Base-by-base conservation (phyloP, 805 yeast genomes). In the Kodamaea restingae region DNA sequence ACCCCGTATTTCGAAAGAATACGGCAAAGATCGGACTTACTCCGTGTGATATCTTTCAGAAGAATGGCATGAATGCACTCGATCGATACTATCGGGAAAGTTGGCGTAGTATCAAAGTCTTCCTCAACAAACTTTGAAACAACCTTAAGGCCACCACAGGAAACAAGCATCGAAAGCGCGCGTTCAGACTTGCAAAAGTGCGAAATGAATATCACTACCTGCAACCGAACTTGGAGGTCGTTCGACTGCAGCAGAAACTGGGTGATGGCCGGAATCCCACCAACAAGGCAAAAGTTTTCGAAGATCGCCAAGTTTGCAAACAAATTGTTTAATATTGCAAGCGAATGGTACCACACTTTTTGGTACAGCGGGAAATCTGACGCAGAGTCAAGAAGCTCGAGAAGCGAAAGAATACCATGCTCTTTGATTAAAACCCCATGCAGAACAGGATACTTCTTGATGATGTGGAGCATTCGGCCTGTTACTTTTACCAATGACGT, bases 111-210 rank as follows among this genome's bases (percentile, higher is more conserved):
- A 30, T 63, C 70, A 38, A 64, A 63, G 42, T 72, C 76, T 39
- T 68, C 76, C 40, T 71, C 76, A 3, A 73, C 60, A 43, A 73
- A 68, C 27, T 68, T 66, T 1, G 71, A 51, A 21, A 73, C 53
- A 3, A 72, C 64, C 21, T 65, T 54, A 15, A 75, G 52, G 0
- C 76, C 75, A 3, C 78, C 78, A 37, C 69, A 57, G 3, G 74
- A 65, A 4, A 72, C 60, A 43, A 72, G 68, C 61, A 63, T 58
- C 3, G 64, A 53, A 9, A 71, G 43, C 1, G 71, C 65, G 17
- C 45, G 48, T 11, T 61, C 64, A 7, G 71, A 65, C n/a, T 50
- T 46, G 17, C 54, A 46, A 17, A 70, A 58, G 12, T 52, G 49
- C 24, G 58, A 47, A 8, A 68, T 54, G 39, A 69, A 68, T 26